Percentiles rank a stretch among this genome's conserved stretches.
Conservation (phyloP, 768 basidiomycete genomes). For the Crassisporium funariophilum region DNA sequence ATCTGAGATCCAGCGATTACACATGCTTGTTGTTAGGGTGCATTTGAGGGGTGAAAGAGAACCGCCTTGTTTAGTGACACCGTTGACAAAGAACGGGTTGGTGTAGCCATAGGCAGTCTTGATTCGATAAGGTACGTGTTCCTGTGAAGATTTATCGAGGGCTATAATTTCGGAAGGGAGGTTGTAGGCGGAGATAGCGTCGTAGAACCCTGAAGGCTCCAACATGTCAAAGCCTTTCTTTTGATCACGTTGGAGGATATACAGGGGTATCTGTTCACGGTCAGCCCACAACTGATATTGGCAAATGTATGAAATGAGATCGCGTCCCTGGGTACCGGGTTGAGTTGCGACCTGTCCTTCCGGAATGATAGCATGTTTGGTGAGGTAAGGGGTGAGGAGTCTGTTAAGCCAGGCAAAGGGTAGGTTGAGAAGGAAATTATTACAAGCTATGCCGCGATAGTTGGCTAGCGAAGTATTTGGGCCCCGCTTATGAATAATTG, state of each 20-base stretch:
- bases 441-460: constrained; percentile 27
- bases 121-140: constrained; percentile 14
- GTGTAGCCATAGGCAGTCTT: constrained; percentile 30
- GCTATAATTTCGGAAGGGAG: constrained; percentile 24
- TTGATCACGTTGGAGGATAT: constrained; percentile 25
- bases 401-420: constrained; percentile 32
- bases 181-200: constrained; percentile 29
- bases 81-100: constrained; percentile 19
- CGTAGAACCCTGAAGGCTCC: constrained; percentile 31
- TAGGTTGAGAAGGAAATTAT: constrained; percentile 26
- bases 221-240: constrained; percentile 32
- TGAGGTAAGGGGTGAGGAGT: constrained; percentile 21
- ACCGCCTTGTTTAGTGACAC: constrained; percentile 31
- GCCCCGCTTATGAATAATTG: constrained; percentile 31
- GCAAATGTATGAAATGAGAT: constrained; percentile 24
- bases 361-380: constrained; percentile 22
- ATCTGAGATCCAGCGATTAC: constrained; percentile 6
- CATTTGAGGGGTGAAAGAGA: constrained; percentile 12
- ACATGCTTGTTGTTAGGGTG: constrained; percentile 13
- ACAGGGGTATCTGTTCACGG: constrained; percentile 16
- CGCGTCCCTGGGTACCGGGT: constrained; percentile 27
- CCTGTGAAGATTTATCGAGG: constrained; percentile 28
- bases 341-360: constrained; percentile 29
- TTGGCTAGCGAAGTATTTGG: constrained; percentile 25
- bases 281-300: constrained; percentile 23